Base-by-base conservation (phyloP, 2,329 filamentous ascomycete genomes). In the Leptosphaerulina australis region DNA sequence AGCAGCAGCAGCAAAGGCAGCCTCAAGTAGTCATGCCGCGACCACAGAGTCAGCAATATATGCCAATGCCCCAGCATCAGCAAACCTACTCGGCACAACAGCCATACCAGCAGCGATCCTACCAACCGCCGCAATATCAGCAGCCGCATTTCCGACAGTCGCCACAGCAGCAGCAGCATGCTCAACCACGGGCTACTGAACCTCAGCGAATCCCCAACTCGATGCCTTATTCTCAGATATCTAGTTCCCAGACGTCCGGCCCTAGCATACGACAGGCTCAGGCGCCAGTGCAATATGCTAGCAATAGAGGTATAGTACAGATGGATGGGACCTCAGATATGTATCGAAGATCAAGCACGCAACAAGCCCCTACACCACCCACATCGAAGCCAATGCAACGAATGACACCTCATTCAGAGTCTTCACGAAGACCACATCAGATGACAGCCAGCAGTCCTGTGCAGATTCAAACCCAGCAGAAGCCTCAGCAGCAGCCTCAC, bases 301-400 rank as follows among this genome's bases (percentile, higher is more conserved):
- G 52, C 46, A 62, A 50, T 25, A 52, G 24, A 2, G 57, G 50
- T n/a, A 38, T 54, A 1, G 21, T 51, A 9, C 62, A 64, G 29
- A 45, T 46, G 34, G 63, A 63, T 14, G 59, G 55, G 1, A 12
- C 58, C 4, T 48, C 45, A 7, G 58, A 59, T 11, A 56, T 54
- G 20, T 58, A 52, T 18, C 58, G 60, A 15, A 54, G 40, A 7
- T 50, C 56, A 28, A 61, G 52, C 14, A 33, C 40, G 21, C 63
- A 59, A 12, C 61, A 61, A 20, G 34, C 40, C n/a, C 54, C 48
- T 17, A 44, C 26, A 12, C 55, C 68, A n/a, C 60, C 72, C 18
- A 60, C 57, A 28, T 67, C 70, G 35, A 77, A 75, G 34, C 69
- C 74, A 14, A 60, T 67, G 26, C 66, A 68, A 26, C 69, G 71